A percentile compares a stretch with the other conserved stretches of the same genome.
Evolutionary conservation across 2,329 filamentous ascomycete species (phyloP).

Genomic region (Juglanconis oblonga): DNA sequence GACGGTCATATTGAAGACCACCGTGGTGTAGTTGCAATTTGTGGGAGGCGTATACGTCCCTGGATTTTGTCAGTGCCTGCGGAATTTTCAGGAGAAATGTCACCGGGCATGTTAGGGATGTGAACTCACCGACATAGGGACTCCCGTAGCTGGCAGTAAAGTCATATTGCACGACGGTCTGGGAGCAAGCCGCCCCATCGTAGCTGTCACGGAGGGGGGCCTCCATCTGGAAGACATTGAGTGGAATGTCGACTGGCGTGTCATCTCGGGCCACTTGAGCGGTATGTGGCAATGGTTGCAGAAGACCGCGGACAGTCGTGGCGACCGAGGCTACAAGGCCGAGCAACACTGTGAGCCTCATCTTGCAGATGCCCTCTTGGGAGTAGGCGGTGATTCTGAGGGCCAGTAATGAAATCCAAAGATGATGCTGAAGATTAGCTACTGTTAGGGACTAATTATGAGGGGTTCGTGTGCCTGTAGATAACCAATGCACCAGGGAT

Average conservation of each 20-base stretch:
- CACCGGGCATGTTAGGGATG: not conserved
- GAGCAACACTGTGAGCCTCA: not conserved
- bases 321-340: not conserved
- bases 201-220: constrained; percentile 52
- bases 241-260: constrained; percentile 27
- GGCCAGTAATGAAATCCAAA: not conserved
- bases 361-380: not conserved
- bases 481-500: not conserved
- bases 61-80: constrained; percentile 27
- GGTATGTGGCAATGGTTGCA: not conserved
- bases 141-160: constrained; percentile 70
- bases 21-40: constrained; percentile 66
- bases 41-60: constrained; percentile 65
- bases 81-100: not conserved
- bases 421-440: not conserved
- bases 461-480: not conserved
- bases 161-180: constrained; percentile 64
- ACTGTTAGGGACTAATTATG: not conserved
- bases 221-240: constrained; percentile 69
- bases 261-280: constrained; percentile 17
- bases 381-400: not conserved
- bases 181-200: constrained; percentile 37
- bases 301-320: not conserved
- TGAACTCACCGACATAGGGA: constrained; percentile 64
- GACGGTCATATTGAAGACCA: constrained; percentile 75